Evolutionary conservation across 2,329 filamentous ascomycete species (phyloP), one percentile per base, ranked within the genome.

Genomic region (Sordariomycetes sp.): DNA sequence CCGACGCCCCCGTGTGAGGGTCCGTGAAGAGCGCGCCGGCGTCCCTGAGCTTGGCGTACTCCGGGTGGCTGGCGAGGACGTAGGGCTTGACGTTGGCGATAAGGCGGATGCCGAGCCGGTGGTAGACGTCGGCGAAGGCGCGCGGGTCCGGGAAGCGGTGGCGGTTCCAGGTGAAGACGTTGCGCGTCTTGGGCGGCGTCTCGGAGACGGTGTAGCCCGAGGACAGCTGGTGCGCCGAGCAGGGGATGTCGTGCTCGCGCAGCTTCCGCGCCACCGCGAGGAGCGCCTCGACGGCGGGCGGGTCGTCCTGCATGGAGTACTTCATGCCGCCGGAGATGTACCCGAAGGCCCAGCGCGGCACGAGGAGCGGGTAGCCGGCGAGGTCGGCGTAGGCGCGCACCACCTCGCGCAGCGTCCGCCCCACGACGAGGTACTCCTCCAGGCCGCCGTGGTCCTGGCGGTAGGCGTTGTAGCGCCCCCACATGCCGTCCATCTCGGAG

Each of bases 61-160:
- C 82, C 0, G 86, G 87, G 61, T 90, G 87, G 32, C 74, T 87
- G 1, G 72, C 77, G 1, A 90, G 73, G 0, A 90, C 75, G 65
- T 89, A 90, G 0, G 87, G 87, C 69, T 90, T 90, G 62, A 90
- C 81, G 62, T 90, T 90, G 22, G 85, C 82, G 43, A 90, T 77
- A 10, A 89, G 72, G 0, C 86, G 76, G 61, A 90, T 86, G 0
- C 86, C 87, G 20, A 80, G 76, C 46, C 74, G 72, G 65, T 87
- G 85, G 62, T 82, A 87, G 53, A 81, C 77, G 11, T 76, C 71
- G 35, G 86, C 79, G 69, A 85, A 89, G 0, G 70, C 79, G 58
- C 84, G 77, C 0, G 87, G 87, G 57, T 89, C 78, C 0, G 86
- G 85, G 65, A 90, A 90, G 0, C 86, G 79, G 64, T 88, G 80